Base-by-base conservation (phyloP, 805 yeast genomes). In the Kockiozyma suomiensis region DNA sequence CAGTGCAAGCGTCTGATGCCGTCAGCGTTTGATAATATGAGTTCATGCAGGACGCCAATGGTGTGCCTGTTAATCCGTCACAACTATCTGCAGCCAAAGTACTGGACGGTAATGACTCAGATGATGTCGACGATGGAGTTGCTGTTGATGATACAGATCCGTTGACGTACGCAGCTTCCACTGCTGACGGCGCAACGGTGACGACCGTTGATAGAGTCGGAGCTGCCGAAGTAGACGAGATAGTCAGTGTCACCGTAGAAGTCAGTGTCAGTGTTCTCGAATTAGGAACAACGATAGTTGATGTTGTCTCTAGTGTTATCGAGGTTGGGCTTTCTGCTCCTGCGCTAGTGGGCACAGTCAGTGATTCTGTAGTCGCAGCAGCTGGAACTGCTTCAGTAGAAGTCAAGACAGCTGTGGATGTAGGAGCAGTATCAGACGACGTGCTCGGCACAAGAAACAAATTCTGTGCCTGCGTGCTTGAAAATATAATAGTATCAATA, bases 1-100 rank as follows among this genome's bases (percentile, higher is more conserved):
- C 80, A 4, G 61, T 47, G 60, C 72, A 57, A 4, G 59, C 8
- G 26, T 38, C 54, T 4, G 60, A 19, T 13, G 58, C 42, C 8
- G 62, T 28, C 19, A 54, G 28, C 32, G 64, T 40, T 19, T 42
- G 30, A 38, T 52, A 60, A n/a, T 35, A 42, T 7, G 33, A 17
- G 45, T 62, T 62, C 54, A 50, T 26, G 38, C 66, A 62, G 15
- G 47, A 21, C 10, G 66, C 66, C 12, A 60, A 52, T 10, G 54
- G 47, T 3, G 46, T 37, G 32, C 59, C 66, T 5, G 65, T 59
- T 17, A 62, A 54, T n/a, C 46, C 56, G 13, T 33, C 30, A 37
- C 66, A 58, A 26, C 12, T 28, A 8, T 3, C 23, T 13, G 38
- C 32, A 26, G 37, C 21, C 4, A 42, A 23, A 4, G 57, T 17